These are phyloP conservation scores for Aegilops umbellulata DNA, from an alignment of 176 grass and related monocot species.

Conservation along the genomic window DNA sequence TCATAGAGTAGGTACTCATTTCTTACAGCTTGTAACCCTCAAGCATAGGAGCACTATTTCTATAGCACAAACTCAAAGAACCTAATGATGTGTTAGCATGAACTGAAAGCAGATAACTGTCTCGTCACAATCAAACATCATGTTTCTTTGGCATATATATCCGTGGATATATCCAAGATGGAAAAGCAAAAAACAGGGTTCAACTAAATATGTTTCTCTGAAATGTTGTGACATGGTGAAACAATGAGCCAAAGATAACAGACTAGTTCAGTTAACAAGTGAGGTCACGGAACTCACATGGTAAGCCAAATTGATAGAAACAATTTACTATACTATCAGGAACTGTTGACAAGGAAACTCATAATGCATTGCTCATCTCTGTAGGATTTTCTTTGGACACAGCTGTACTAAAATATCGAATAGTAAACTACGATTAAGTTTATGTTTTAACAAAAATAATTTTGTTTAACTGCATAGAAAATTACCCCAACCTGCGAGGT, in stretches of 20 bases:
- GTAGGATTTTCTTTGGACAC: background rate
- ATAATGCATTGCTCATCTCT: background rate
- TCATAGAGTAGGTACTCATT: background rate
- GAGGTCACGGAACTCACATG: background rate
- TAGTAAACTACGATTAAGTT: background rate
- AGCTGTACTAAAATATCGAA: background rate
- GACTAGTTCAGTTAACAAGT: background rate
- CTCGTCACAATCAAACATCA: background rate
- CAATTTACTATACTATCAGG: background rate
- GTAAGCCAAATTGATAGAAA: background rate
- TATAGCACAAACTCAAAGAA: background rate
- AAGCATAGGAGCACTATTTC: background rate
- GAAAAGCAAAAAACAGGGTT: background rate
- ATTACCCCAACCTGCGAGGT: background rate
- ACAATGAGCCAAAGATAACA: background rate
- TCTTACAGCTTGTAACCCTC: background rate
- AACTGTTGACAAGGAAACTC: background rate
- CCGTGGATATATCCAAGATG: background rate
- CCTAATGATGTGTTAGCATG: background rate
- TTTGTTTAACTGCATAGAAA: background rate
- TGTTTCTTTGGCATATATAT: background rate
- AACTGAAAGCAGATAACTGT: background rate
- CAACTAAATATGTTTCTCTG: background rate
- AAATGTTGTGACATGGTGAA: background rate
- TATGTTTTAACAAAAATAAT: conserved; percentile 1